Percentiles rank a stretch among this genome's conserved stretches.
phyloP scores from a whole-genome alignment of 2,329 filamentous ascomycete genomes.

The Emmonsiellopsis sp. region DNA sequence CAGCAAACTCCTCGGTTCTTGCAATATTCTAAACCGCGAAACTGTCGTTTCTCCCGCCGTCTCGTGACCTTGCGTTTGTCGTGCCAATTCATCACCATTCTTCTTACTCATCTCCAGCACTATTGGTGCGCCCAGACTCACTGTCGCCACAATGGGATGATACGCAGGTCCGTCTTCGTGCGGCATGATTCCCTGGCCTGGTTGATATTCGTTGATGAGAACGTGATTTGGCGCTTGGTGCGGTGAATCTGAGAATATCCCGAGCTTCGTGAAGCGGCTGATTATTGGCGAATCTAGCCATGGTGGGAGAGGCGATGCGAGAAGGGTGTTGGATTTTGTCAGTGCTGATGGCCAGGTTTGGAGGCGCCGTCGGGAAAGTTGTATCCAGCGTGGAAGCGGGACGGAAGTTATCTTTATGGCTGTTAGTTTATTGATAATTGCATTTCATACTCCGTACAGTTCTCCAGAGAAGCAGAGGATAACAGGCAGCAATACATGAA shows the following conservation, averaged over 20 bases:
- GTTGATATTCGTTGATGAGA: conserved; percentile 82
- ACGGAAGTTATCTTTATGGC: conserved; percentile 44
- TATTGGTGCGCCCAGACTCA: conserved; percentile 69
- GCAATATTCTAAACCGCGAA: conserved; percentile 54
- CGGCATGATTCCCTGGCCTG: conserved; percentile 90
- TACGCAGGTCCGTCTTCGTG: conserved; percentile 92
- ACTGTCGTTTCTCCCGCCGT: conserved; percentile 32
- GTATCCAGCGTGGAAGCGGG: conserved; percentile 72
- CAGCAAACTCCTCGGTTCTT: conserved; percentile 68
- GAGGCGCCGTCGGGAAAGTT: conserved; percentile 76
- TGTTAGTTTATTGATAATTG: neutral
- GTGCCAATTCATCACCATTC: neutral
- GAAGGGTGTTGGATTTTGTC: conserved; percentile 61
- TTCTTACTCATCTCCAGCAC: conserved; percentile 69
- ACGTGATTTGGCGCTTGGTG: conserved; percentile 80
- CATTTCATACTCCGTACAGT: no score
- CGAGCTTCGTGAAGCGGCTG: conserved; percentile 37
- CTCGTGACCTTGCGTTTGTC: conserved; percentile 34
- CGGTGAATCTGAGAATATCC: conserved; percentile 54
- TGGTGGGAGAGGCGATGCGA: conserved; percentile 59
- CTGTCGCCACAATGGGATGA: conserved; percentile 77
- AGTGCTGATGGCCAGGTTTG: conserved; percentile 86
- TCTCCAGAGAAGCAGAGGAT: no score
- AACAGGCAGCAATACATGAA: no score
- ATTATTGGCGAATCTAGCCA: conserved; percentile 68